Evolutionary conservation across 2,329 filamentous ascomycete genomes (phyloP).

Genomic region (Clonostachys byssicola): DNA sequence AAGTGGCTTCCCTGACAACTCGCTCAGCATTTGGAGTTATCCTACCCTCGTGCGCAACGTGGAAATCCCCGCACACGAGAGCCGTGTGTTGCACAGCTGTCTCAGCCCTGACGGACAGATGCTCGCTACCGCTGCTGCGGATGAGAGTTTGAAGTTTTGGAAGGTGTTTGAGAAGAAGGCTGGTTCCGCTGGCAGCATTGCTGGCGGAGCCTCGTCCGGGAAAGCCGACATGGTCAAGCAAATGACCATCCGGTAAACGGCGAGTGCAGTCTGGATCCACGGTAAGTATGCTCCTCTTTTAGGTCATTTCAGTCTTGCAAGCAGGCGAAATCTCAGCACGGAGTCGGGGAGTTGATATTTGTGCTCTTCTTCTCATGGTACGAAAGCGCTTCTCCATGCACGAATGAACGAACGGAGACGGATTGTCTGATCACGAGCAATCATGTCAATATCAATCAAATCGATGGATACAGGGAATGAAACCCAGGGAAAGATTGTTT

Average conservation of each 20-base stretch:
- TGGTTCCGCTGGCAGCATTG: constrained; percentile 61
- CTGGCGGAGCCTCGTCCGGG: constrained; percentile 63
- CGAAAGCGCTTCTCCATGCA: constrained; percentile 43
- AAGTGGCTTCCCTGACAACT: constrained; percentile 98
- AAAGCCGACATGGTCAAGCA: constrained; percentile 89
- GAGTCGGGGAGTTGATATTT: constrained; percentile 39
- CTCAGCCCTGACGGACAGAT: constrained; percentile 97
- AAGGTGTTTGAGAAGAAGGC: constrained; percentile 99
- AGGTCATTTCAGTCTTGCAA: constrained; percentile 30
- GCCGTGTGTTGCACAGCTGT: constrained; percentile 91
- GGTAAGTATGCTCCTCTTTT: constrained; percentile 44
- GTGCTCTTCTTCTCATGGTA: constrained; percentile 40
- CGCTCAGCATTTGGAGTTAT: constrained; percentile 98
- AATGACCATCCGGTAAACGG: constrained; percentile 80
- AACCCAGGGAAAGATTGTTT: too few species aligned
- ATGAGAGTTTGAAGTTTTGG: constrained; percentile 99
- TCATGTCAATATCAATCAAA: constrained; percentile 41
- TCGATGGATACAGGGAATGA: too few species aligned
- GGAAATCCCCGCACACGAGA: constrained; percentile 97
- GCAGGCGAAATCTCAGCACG: constrained; percentile 42
- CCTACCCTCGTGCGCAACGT: constrained; percentile 95
- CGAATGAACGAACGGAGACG: constrained; percentile 15
- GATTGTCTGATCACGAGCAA: constrained; percentile 11
- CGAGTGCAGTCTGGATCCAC: constrained; percentile 17
- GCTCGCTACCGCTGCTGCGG: constrained; percentile 91